Percentiles rank a stretch among this genome's conserved stretches.
phyloP scores from a whole-genome alignment of 345 rosid species.

The Bretschneidera sinensis region DNA sequence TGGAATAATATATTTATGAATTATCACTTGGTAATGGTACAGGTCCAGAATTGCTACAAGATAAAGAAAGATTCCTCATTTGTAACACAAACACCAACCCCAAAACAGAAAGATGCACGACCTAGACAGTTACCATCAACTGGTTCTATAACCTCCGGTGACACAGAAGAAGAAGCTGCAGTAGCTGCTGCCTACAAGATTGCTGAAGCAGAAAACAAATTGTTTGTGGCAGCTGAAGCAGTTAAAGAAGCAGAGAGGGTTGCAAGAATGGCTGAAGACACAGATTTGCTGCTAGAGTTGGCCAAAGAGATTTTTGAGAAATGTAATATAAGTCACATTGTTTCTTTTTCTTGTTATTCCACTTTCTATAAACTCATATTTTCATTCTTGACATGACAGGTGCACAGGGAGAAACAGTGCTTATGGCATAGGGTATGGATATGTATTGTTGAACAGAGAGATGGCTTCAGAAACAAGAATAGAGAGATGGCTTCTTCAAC shows the following conservation, averaged over 20 bases:
- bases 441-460: too few relatives aligned
- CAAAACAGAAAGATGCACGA: slow-evolving; percentile 30
- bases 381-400: slow-evolving; percentile 34
- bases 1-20: too few relatives aligned
- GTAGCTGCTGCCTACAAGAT: slow-evolving; percentile 55
- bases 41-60: slow-evolving; percentile 54
- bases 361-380: neutral
- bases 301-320: slow-evolving; percentile 48
- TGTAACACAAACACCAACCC: slow-evolving; percentile 26
- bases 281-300: slow-evolving; percentile 38
- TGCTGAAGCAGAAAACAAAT: slow-evolving; percentile 80
- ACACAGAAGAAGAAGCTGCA: slow-evolving; percentile 57
- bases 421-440: slow-evolving; percentile 25
- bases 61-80: slow-evolving; percentile 24
- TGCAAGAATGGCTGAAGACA: slow-evolving; percentile 53
- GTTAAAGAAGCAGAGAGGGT: slow-evolving; percentile 71
- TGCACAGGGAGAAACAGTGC: slow-evolving; percentile 38
- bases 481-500: slow-evolving; percentile 9
- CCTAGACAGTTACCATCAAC: slow-evolving; percentile 28
- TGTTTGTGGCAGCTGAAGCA: slow-evolving; percentile 61
- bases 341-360: slow-evolving; percentile 1
- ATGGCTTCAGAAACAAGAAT: neutral
- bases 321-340: slow-evolving; percentile 19
- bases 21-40: slow-evolving; percentile 6
- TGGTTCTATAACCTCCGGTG: slow-evolving; percentile 17